Base-by-base conservation (phyloP, 1,284 basidiomycete genomes). In the Boletus sp. region DNA sequence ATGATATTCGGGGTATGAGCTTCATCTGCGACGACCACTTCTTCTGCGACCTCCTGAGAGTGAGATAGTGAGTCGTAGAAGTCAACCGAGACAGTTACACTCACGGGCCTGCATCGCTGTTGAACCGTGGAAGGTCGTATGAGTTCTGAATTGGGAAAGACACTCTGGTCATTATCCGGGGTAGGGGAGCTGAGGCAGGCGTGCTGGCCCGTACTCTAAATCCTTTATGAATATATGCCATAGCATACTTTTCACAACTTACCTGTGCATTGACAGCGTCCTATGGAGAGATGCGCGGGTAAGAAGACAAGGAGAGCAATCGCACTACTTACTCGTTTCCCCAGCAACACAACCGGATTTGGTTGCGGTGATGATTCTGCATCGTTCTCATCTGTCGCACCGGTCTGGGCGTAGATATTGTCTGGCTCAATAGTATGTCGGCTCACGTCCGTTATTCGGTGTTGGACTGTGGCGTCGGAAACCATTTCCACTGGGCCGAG, bases 1-100 rank as follows among this genome's bases (percentile, higher is more conserved):
- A 64, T 33, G 31, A 64, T 52, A 33, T 62, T 62, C n/a, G 61
- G 43, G 21, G 11, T 5, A 35, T 9, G 21, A 17, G 13, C 40
- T 23, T 43, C 40, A 14, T 43, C 19, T 43, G 23, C 40, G 40
- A 43, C 40, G 23, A 13, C 35, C 16, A 35, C 17, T 35, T 35
- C 16, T 17, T 35, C 35, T 35, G n/a, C 2, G 10, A 3, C 4
- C 13, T 43, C 23, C 61, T 64, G 35, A n/a, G 19, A 5, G 1
- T 2, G 23, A 50, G 10, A 53, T 14, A 21, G 44, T 30, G 28
- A 10, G n/a, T 44, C 2, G 14, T 14, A 9, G 17, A 31, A 27
- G 40, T n/a, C n/a, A 46, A 21, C n/a, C 9, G 31, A 43, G 11
- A 23, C 40, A 43, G 40, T 43, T 43, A 21, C n/a, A 43, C 40